Conservation (phyloP, 352 stramenopile genomes). For the Phytophthora vignae region DNA sequence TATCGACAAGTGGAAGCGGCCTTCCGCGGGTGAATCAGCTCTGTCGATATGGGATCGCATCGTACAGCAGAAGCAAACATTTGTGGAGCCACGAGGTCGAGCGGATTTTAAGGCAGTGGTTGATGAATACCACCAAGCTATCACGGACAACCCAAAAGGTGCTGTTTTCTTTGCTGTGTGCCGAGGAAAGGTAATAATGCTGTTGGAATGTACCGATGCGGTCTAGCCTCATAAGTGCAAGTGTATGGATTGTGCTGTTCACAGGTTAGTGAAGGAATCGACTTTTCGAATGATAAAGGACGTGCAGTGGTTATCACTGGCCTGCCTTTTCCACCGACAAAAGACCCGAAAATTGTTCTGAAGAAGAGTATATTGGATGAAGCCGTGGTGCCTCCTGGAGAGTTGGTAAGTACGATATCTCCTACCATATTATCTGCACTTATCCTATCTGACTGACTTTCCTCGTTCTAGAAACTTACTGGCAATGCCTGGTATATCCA, state of each 20-base stretch:
- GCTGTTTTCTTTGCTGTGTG: conserved; percentile 98
- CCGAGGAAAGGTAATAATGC: conserved; percentile 91
- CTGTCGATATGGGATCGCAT: conserved; percentile 84
- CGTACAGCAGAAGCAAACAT: conserved; percentile 77
- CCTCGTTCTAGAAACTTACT: conserved; percentile 74
- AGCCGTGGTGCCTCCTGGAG: conserved; percentile 56
- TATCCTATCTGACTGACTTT: conserved; percentile 9
- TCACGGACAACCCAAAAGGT: conserved; percentile 79
- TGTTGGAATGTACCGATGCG: neutral
- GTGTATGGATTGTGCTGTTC: neutral
- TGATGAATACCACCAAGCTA: conserved; percentile 82
- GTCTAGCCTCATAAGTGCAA: neutral
- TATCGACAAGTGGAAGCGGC: conserved; percentile 76
- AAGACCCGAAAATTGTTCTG: conserved; percentile 97
- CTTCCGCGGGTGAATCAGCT: conserved; percentile 47
- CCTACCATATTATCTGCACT: neutral
- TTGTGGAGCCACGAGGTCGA: conserved; percentile 77
- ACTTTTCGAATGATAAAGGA: conserved; percentile 98
- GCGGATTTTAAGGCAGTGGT: conserved; percentile 84
- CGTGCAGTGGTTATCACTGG: conserved; percentile 99
- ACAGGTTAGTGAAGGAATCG: conserved; percentile 97
- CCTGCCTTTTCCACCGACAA: conserved; percentile 97
- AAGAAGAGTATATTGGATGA: conserved; percentile 98
- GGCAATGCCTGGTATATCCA: conserved; percentile 99
- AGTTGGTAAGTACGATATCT: conserved; percentile 53